Conservation (phyloP, 2,329 filamentous ascomycete genomes). For the Fusarium mundagurra region DNA sequence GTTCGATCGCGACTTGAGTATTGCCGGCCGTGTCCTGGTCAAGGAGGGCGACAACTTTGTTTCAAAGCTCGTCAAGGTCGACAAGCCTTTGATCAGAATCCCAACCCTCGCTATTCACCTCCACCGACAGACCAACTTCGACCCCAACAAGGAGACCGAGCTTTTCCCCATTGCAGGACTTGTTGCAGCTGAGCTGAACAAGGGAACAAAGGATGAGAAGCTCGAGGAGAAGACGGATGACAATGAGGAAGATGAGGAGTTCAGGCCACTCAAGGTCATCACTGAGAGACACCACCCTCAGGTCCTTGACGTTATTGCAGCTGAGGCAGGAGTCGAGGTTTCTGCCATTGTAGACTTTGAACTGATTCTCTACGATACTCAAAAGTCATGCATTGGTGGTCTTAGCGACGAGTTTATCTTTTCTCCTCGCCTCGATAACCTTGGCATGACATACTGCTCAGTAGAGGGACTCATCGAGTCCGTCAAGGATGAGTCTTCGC, state of each 20-base stretch:
- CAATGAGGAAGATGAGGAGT: constrained; percentile 58
- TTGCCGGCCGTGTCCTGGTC: constrained; percentile 89
- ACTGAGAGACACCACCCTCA: constrained; percentile 88
- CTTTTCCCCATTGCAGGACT: constrained; percentile 93
- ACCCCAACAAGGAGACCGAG: constrained; percentile 97
- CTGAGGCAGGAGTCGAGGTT: constrained; percentile 76
- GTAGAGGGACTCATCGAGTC: constrained; percentile 87
- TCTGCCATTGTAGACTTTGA: constrained; percentile 91
- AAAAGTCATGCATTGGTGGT: constrained; percentile 88
- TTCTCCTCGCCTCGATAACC: constrained; percentile 93
- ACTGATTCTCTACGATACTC: constrained; percentile 95
- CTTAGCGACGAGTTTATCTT: constrained; percentile 95
- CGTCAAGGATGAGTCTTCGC: constrained; percentile 67
- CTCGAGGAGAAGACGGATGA: constrained; percentile 49
- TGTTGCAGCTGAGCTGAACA: constrained; percentile 87
- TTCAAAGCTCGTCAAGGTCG: constrained; percentile 88
- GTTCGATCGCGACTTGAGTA: constrained; percentile 94
- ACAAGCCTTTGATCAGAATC: constrained; percentile 89
- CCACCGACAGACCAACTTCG: constrained; percentile 84
- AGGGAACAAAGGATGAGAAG: constrained; percentile 65
- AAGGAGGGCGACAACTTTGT: constrained; percentile 76
- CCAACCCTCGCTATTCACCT: constrained; percentile 95
- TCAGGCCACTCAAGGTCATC: constrained; percentile 80
- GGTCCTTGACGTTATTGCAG: constrained; percentile 84
- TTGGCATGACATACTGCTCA: constrained; percentile 95